phyloP scores from a whole-genome alignment of 2,329 filamentous ascomycete genomes.

The Penicillium glabrum region DNA sequence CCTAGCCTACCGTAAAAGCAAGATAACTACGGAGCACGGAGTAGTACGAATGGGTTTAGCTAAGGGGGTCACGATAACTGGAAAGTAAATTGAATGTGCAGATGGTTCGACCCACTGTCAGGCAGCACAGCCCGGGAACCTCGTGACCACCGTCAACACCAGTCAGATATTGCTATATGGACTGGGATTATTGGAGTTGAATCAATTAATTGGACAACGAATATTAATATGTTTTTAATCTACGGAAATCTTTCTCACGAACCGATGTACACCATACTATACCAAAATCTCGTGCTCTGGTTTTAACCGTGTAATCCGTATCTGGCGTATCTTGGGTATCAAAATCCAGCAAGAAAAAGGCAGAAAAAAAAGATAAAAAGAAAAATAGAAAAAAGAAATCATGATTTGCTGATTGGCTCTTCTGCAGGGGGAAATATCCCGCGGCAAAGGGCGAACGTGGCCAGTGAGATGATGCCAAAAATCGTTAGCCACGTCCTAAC shows the following conservation, averaged over 20 bases:
- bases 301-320: not conserved
- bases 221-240: not conserved
- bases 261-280: too few relatives aligned
- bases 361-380: not conserved
- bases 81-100: not conserved
- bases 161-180: not conserved
- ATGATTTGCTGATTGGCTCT: conserved; percentile 5
- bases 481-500: conserved; percentile 1
- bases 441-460: conserved; percentile 2
- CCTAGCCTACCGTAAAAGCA: not conserved
- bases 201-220: not conserved
- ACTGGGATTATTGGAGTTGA: not conserved
- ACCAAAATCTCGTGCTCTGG: too few relatives aligned
- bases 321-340: not conserved
- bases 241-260: too few relatives aligned
- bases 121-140: conserved; percentile 1
- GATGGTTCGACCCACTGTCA: conserved; percentile 1
- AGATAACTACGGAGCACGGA: not conserved
- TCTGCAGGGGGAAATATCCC: conserved; percentile 6
- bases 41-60: not conserved
- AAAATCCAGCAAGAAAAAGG: not conserved
- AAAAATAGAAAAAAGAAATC: not conserved
- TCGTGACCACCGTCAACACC: not conserved
- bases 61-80: not conserved
- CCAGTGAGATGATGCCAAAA: conserved; percentile 2